Evolutionary conservation across 805 yeast species (phyloP), one percentile per base, ranked within the genome.

Genomic region (Cyberlindnera samutprakarnensis): DNA sequence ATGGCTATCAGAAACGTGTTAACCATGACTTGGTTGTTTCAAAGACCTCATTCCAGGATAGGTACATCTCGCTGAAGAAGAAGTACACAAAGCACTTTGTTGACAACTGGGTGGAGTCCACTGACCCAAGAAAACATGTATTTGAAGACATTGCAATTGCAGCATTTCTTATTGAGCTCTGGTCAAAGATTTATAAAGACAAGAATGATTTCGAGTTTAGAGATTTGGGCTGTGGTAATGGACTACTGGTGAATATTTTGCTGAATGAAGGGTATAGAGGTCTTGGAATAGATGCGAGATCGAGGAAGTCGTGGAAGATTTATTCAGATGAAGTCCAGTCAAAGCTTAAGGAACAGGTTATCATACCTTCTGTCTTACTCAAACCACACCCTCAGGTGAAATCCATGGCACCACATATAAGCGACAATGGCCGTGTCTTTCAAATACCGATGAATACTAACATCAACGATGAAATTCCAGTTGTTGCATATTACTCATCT

Each of bases 101-200:
- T 10, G 83, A 78, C 25, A 70, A 68, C 42, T 90, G 97, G 97
- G 75, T 69, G n/a, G 97, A 90, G 57, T 76, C 79, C 19, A 90
- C 97, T 3, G 96, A 90, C 56, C 96, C 96, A 3, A 72, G 79
- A 45, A 90, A 90, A 54, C 97, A 90, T 59, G 96, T 90, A 0
- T 90, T 88, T 60, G 97, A 90, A 62, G 97, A 90, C 54, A 72
- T 90, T 32, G 94, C 95, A 4, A 88, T 90, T 44, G 96, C 96
- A 1, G 95, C 96, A 0, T 90, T 90, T 46, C 63, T 90, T 39
- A 83, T 90, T 18, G 95, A 85, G 57, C 66, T 84, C 22, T 90
- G 97, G 97, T 57, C 57, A 7, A 61, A 67, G 28, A 66, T 70
- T 27, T 70, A 69, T 42, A 57, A 58, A 15, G 42, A 49, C 9